Evolutionary conservation across 768 basidiomycete genomes (phyloP), one percentile per base, ranked within the genome.

Genomic region (Termitomyces sp.): DNA sequence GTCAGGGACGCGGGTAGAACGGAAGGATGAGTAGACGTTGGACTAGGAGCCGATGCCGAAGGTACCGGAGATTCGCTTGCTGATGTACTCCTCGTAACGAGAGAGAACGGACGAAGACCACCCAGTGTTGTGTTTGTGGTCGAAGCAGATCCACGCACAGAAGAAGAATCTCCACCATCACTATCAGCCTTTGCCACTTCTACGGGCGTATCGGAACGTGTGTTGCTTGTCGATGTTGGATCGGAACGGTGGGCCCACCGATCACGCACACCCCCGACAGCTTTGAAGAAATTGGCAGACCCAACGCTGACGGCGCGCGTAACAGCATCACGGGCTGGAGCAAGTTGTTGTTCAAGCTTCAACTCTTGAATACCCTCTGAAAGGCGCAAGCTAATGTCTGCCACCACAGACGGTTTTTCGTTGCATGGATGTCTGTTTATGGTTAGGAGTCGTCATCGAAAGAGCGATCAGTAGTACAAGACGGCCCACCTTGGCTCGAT

Each of bases 341-440:
- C 94, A n/a, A 97, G 82, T 64, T 94, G 92, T 70, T 97, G 90
- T 33, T 97, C 92, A 4, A 98, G 72, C 68, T 90, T 92, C 52
- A 99, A 80, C 30, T 98, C 96, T 67, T 97, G 94, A 18, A 98
- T 83, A 2, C 95, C 94, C 73, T 98, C 95, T 57, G 89, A 85
- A 26, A 99, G 81, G 10, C 95, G 87, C 4, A 98, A 78, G 9
- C 95, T 90, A 36, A 99, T 87, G 65, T 99, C 97, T 5, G 93
- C 80, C 4, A 98, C 89, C 1, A 92, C 85, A 14, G 90, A 90
- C 0, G 91, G 89, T 67, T 91, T 92, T 63, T 92, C 92, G 58
- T 87, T 91, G 70, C 95, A 97, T 40, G 96, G 96, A 71, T 98
- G 96, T 50, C 94, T 94, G 60, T 54, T 52, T 32, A 44, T 16